These are phyloP conservation scores for Russula virescens DNA, from an alignment of 768 basidiomycete species.

Conservation along the genomic window DNA sequence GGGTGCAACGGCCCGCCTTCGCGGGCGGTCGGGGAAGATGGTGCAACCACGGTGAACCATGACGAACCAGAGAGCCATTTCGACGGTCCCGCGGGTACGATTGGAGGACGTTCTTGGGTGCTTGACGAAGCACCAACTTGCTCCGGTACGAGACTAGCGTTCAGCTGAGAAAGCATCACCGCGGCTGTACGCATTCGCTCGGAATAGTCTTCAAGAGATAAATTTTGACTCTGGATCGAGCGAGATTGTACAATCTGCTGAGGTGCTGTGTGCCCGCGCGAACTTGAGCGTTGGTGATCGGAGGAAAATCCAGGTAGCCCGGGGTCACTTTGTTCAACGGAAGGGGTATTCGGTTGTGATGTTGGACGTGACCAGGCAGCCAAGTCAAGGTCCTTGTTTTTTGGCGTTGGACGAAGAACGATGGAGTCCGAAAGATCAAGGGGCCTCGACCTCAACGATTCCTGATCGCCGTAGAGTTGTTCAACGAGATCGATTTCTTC, in stretches of 20 bases:
- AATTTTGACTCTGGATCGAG: slow-evolving; percentile 24
- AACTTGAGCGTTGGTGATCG: slow-evolving; percentile 9
- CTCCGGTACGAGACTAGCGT: slow-evolving; percentile 68
- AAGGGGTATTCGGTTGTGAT: slow-evolving; percentile 45
- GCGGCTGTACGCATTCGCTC: slow-evolving; percentile 98
- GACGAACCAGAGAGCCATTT: slow-evolving; percentile 30
- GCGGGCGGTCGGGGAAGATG: slow-evolving; percentile 16
- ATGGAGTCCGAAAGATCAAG: slow-evolving; percentile 84
- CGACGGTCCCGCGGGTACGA: slow-evolving; percentile 22
- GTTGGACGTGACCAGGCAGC: slow-evolving; percentile 67
- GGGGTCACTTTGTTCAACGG: slow-evolving; percentile 27
- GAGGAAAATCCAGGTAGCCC: background rate
- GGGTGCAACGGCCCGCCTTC: slow-evolving; percentile 29
- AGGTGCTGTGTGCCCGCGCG: slow-evolving; percentile 10
- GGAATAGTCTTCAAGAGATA: slow-evolving; percentile 95
- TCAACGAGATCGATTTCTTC: slow-evolving; percentile 98
- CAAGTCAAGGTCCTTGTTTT: slow-evolving; percentile 87
- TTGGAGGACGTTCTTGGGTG: slow-evolving; percentile 18
- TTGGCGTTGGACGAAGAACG: slow-evolving; percentile 72
- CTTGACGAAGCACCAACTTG: slow-evolving; percentile 30
- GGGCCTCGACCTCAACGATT: slow-evolving; percentile 60
- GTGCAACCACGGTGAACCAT: slow-evolving; percentile 26
- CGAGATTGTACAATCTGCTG: slow-evolving; percentile 12
- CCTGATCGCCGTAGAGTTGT: slow-evolving; percentile 81
- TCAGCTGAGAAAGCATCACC: slow-evolving; percentile 96